Evolutionary conservation across 2,329 filamentous ascomycete genomes (phyloP).

Genomic region (Paraphoma chrysanthemicola): DNA sequence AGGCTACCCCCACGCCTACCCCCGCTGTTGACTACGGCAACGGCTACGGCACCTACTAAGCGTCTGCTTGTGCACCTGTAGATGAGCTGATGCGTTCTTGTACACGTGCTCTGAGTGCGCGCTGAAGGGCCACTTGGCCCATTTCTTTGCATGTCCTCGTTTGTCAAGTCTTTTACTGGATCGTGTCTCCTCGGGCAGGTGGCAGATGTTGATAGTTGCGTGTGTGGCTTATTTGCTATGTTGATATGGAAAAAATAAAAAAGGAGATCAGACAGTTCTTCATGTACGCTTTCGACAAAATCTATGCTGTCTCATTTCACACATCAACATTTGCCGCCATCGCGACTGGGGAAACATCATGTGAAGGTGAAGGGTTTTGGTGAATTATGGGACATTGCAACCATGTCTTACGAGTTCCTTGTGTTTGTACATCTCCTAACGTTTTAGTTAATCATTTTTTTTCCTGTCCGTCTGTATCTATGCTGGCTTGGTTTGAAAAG

Average conservation of each 20-base stretch:
- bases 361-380: background rate
- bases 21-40: conserved; percentile 23
- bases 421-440: background rate
- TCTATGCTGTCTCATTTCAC: conserved; percentile 28
- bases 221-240: conserved; percentile 18
- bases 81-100: conserved; percentile 25
- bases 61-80: conserved; percentile 12
- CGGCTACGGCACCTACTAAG: conserved; percentile 34
- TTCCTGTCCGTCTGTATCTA: too few relatives aligned
- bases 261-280: conserved; percentile 1
- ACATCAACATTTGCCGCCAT: background rate
- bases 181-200: conserved; percentile 28
- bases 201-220: conserved; percentile 15
- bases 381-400: background rate
- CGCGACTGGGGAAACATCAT: background rate
- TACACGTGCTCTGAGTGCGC: conserved; percentile 14
- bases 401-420: conserved; percentile 15
- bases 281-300: conserved; percentile 25
- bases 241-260: conserved; percentile 10
- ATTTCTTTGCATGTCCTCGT: conserved; percentile 28
- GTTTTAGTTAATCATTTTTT: background rate
- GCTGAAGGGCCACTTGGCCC: conserved; percentile 26
- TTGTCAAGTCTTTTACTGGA: conserved; percentile 26
- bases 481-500: too few relatives aligned
- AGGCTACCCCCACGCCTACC: conserved; percentile 15